Conservation (phyloP, 2,329 filamentous ascomycete species). For the Fusarium setosum region DNA sequence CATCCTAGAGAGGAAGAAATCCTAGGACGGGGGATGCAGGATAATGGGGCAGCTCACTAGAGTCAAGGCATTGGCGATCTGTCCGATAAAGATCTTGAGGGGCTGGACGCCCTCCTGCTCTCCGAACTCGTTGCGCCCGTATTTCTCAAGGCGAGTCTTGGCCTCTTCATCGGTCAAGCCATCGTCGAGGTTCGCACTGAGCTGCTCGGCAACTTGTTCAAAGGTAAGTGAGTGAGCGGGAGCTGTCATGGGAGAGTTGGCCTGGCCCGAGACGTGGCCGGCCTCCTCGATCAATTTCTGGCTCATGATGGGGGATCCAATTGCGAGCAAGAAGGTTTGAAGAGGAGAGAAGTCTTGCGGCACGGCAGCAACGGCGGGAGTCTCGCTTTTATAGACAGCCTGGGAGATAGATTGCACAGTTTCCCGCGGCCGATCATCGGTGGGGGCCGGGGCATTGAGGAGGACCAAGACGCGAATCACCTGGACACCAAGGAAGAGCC, state of each 20-base stretch:
- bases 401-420: neutral
- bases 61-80: slow-evolving; percentile 77
- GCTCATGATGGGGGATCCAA: slow-evolving; percentile 16
- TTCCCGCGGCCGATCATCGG: neutral
- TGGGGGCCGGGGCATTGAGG: neutral
- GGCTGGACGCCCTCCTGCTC: slow-evolving; percentile 69
- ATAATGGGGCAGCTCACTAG: slow-evolving; percentile 56
- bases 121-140: slow-evolving; percentile 73
- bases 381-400: neutral
- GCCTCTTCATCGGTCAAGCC: slow-evolving; percentile 47
- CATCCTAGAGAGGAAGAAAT: neutral
- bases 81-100: slow-evolving; percentile 71
- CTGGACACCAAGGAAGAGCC: neutral
- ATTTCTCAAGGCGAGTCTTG: slow-evolving; percentile 62
- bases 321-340: neutral
- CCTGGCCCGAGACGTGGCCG: slow-evolving; percentile 36
- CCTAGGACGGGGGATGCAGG: neutral
- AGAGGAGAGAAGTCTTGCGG: rapidly evolving
- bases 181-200: slow-evolving; percentile 20
- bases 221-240: slow-evolving; percentile 36
- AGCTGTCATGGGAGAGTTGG: slow-evolving; percentile 38
- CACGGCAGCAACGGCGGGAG: neutral
- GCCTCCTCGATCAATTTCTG: slow-evolving; percentile 22
- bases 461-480: neutral
- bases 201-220: slow-evolving; percentile 31